A percentile compares a stretch with the other conserved stretches of the same genome.
Conservation (phyloP, 345 rosid genomes). For the Triadica sebifera region DNA sequence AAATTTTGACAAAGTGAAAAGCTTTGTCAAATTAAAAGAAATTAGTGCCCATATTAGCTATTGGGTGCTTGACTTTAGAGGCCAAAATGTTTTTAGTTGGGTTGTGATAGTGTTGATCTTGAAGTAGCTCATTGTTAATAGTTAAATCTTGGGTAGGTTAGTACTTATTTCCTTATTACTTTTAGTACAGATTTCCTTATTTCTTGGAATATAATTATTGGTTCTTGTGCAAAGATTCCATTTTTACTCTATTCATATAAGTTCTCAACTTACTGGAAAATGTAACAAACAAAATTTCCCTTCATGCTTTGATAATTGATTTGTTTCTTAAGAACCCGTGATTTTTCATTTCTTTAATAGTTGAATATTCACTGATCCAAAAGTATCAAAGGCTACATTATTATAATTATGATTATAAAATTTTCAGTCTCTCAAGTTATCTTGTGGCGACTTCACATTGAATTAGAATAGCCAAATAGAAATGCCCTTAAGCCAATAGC, state of each 20-base stretch:
- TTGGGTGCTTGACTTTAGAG: background rate
- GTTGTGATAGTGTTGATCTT: background rate
- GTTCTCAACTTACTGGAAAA: background rate
- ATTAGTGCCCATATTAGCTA: background rate
- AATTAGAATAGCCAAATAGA: background rate
- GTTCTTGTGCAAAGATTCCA: background rate
- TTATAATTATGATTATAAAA: background rate
- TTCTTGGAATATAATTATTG: too few species aligned
- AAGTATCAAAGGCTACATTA: background rate
- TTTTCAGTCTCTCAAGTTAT: background rate
- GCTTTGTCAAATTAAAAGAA: conserved; percentile 3
- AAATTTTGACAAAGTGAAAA: background rate
- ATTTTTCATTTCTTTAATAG: background rate
- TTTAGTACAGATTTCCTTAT: too few species aligned
- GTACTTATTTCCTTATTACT: too few species aligned
- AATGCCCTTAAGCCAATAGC: background rate
- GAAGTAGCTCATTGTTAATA: background rate
- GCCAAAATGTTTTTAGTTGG: background rate
- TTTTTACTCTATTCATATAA: background rate
- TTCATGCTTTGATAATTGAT: background rate
- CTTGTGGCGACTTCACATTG: background rate
- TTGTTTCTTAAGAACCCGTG: background rate
- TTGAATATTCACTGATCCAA: background rate
- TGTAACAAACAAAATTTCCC: too few species aligned
- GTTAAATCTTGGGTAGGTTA: background rate